Evolutionary conservation across 1,284 basidiomycete species (phyloP), one percentile per base, ranked within the genome.

Genomic region (Boletus sp.): DNA sequence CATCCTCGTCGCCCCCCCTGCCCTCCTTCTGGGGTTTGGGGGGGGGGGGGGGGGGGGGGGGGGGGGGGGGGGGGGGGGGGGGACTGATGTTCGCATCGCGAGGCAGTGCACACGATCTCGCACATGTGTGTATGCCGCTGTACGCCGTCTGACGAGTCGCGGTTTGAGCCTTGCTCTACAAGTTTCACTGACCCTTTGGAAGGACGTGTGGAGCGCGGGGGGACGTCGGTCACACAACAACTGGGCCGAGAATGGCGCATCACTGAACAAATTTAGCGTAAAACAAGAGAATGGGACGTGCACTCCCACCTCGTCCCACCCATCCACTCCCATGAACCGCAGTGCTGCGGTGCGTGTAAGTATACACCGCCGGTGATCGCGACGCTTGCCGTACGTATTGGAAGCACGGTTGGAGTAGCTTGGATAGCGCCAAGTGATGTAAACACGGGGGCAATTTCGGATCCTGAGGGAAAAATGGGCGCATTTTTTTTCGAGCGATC

Each of bases 271-370:
- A 29, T 29, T 29, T 14, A 29, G 27, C 14, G 6, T 32, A 26
- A 8, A 42, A 27, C 29, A 37, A 25, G 14, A 44, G 9, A 14
- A 33, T 17, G 10, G 8, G 25, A 26, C 25, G 25, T 8, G 37
- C 23, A 19, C 45, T 54, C 52, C 38, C 50, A 51, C 52, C 50
- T 29, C 10, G 26, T 29, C 20, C 40, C 17, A 52, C 44, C 25
- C 25, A 12, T 12, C 12, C 25, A 10, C 25, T 26, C 25, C 5
- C 25, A 29, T 22, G 27, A 8, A 22, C 8, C 2, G 9, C 27
- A 22, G 7, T 22, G 44, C 9, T 39, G 22, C 7, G 16, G 12
- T 19, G 12, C 33, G 33, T n/a, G 12, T 25, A 8, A 27, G 16
- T 27, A 27, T 30, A 32, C 13, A 32, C 17, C 9, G 27, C n/a